Conservation (phyloP, 176 grass and related monocot species). For the Oryza nivara region DNA sequence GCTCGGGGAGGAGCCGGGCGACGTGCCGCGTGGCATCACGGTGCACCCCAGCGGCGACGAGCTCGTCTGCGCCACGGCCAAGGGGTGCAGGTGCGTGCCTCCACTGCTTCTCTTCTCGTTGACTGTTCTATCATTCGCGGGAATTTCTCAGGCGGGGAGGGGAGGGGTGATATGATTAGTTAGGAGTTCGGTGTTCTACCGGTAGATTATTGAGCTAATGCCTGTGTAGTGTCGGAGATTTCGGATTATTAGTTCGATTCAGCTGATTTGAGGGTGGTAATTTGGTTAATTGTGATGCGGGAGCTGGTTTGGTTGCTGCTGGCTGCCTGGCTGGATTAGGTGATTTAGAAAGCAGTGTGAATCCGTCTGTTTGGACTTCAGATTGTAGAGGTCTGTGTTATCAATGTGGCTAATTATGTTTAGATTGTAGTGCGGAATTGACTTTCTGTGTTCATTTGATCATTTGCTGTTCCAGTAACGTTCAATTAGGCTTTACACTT, state of each 20-base stretch:
- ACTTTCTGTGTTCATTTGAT: neutral
- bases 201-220: neutral
- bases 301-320: neutral
- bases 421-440: neutral
- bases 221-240: neutral
- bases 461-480: neutral
- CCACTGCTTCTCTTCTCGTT: neutral
- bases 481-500: neutral
- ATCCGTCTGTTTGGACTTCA: neutral
- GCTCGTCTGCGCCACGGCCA: conserved; percentile 70
- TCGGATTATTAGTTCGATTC: neutral
- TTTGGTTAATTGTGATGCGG: neutral
- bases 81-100: conserved; percentile 80
- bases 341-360: neutral
- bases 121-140: neutral
- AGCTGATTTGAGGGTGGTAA: neutral
- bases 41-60: conserved; percentile 92
- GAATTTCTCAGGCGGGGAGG: neutral
- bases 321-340: neutral
- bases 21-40: conserved; percentile 65
- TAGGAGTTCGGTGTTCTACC: neutral
- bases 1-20: conserved; percentile 46
- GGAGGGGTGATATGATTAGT: neutral
- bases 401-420: too few relatives aligned
- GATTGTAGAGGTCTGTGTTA: neutral